phyloP scores from a whole-genome alignment of 805 yeast genomes.

The Ogataea pilisensis region DNA sequence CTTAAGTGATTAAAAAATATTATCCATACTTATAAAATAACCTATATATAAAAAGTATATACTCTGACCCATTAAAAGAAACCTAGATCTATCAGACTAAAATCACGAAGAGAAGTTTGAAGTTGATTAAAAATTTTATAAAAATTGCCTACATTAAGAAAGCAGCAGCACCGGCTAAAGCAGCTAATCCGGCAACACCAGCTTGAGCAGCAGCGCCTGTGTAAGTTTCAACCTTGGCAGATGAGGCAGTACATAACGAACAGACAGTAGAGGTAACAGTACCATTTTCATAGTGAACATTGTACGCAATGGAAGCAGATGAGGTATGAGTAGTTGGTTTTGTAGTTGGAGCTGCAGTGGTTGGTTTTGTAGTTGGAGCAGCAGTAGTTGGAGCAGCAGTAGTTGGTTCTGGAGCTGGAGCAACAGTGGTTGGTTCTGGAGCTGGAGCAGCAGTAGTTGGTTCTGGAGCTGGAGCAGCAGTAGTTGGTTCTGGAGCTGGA shows the following conservation, averaged over 20 bases:
- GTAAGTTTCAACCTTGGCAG: slow-evolving; percentile 6
- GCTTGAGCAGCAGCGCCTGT: slow-evolving; percentile 22
- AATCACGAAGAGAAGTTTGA: too few species aligned
- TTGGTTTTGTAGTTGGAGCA: slow-evolving; percentile 30
- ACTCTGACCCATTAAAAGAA: too few species aligned
- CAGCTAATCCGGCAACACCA: slow-evolving; percentile 23
- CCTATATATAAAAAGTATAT: too few species aligned
- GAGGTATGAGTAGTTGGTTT: not conserved
- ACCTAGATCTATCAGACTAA: too few species aligned
- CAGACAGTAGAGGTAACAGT: too few species aligned
- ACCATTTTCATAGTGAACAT: too few species aligned
- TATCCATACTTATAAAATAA: too few species aligned
- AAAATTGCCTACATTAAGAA: slow-evolving; percentile 16
- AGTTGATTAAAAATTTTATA: too few species aligned
- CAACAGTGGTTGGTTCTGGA: slow-evolving; percentile 2
- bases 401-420: slow-evolving; percentile 16
- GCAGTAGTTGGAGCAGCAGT: slow-evolving; percentile 14
- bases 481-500: slow-evolving; percentile 10
- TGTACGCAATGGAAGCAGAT: slow-evolving; percentile 12
- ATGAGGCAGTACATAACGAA: too few species aligned
- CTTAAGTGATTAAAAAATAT: too few species aligned
- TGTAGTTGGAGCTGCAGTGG: not conserved
- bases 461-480: slow-evolving; percentile 11
- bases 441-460: slow-evolving; percentile 7
- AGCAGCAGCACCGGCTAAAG: slow-evolving; percentile 24